Percentiles rank a stretch among this genome's conserved stretches.
phyloP scores from a whole-genome alignment of 2,329 filamentous ascomycete species.

The Paecilomyces dactylethromorphus region DNA sequence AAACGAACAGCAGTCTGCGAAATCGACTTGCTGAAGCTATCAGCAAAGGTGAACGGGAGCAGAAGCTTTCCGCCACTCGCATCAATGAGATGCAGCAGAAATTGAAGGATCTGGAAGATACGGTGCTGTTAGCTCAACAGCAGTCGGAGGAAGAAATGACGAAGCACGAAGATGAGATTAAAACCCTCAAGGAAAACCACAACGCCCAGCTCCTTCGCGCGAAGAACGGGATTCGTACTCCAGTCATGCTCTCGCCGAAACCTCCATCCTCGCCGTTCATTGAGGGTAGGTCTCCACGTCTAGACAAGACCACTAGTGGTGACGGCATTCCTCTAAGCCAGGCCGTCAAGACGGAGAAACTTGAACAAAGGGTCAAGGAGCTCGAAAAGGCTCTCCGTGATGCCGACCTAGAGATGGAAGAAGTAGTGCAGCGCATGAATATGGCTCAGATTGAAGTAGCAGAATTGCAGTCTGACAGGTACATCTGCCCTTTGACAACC shows the following conservation, averaged over 20 bases:
- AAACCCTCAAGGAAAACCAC: slow-evolving; percentile 67
- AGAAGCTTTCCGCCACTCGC: slow-evolving; percentile 69
- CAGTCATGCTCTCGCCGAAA: slow-evolving; percentile 46
- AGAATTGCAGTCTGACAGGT: slow-evolving; percentile 58
- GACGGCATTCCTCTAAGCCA: slow-evolving; percentile 56
- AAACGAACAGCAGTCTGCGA: slow-evolving; percentile 69
- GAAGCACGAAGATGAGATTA: slow-evolving; percentile 80
- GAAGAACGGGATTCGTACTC: slow-evolving; percentile 46
- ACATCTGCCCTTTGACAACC: slow-evolving; percentile 10
- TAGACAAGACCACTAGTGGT: slow-evolving; percentile 58
- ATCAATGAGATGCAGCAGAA: slow-evolving; percentile 79
- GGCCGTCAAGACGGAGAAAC: slow-evolving; percentile 64
- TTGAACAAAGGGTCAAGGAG: slow-evolving; percentile 74
- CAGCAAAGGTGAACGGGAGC: slow-evolving; percentile 73
- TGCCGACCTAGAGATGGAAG: slow-evolving; percentile 75
- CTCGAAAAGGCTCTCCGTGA: slow-evolving; percentile 74
- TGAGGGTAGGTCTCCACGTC: slow-evolving; percentile 50
- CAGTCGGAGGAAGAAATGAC: slow-evolving; percentile 77
- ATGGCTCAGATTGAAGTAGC: slow-evolving; percentile 75
- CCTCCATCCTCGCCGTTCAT: slow-evolving; percentile 59
- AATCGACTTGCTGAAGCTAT: slow-evolving; percentile 73
- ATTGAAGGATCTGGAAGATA: slow-evolving; percentile 76
- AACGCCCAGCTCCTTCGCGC: slow-evolving; percentile 70
- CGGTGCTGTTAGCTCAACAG: slow-evolving; percentile 73
- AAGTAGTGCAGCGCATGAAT: slow-evolving; percentile 77